A percentile compares a stretch with the other conserved stretches of the same genome.
Evolutionary conservation across 768 basidiomycete species (phyloP).

Genomic region (Auricularia sp.): DNA sequence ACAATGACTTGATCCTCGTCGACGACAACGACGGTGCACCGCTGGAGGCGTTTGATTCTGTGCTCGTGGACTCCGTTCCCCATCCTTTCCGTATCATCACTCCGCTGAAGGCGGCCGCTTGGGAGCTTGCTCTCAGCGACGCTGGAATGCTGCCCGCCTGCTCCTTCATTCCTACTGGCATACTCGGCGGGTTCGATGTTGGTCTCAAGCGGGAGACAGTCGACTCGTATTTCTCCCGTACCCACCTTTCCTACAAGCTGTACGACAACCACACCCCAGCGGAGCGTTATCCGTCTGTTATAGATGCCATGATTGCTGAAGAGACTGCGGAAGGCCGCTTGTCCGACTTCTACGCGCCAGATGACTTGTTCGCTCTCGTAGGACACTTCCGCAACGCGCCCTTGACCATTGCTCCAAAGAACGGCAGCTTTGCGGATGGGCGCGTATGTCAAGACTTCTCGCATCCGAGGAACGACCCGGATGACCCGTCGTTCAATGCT

Average conservation of each 20-base stretch:
- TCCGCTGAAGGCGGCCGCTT: not conserved
- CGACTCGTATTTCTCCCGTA: not conserved
- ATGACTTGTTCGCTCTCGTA: constrained; percentile 17
- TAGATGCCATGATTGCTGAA: not conserved
- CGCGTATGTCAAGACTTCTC: constrained; percentile 24
- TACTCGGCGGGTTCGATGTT: not conserved
- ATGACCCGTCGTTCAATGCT: constrained; percentile 21
- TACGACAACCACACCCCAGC: constrained; percentile 1
- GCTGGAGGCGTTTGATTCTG: not conserved
- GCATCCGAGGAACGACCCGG: constrained; percentile 16
- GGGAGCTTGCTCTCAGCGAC: not conserved
- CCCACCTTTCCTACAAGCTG: not conserved
- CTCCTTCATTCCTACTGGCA: not conserved
- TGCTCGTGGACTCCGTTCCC: not conserved
- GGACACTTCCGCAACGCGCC: constrained; percentile 22
- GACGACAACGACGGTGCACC: not conserved
- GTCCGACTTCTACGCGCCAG: constrained; percentile 3
- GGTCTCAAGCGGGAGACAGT: not conserved
- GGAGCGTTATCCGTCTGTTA: not conserved
- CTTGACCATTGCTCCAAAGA: constrained; percentile 18
- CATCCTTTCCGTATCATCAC: not conserved
- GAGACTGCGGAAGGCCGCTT: not conserved
- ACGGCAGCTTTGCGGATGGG: not conserved
- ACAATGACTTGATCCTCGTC: constrained; percentile 8
- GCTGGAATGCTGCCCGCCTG: not conserved